Evolutionary conservation across 768 basidiomycete genomes (phyloP), one percentile per base, ranked within the genome.

Genomic region (Postia placenta): DNA sequence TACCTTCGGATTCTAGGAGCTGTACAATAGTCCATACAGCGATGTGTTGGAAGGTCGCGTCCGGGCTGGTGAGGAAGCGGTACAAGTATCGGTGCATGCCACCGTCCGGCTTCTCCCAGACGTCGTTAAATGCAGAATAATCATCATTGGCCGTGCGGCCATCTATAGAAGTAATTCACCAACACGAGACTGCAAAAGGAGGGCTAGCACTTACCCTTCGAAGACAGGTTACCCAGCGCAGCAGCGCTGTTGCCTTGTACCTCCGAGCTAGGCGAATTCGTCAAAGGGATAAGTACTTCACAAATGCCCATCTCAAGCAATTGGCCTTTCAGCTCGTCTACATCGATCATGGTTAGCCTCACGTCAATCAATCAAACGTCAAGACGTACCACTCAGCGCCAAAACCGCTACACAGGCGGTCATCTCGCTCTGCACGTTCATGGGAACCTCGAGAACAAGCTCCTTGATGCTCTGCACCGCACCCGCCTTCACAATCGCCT

Each of bases 1-100:
- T 56, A 89, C 87, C 90, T 53, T 91, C 89, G n/a, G 95, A 95
- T 65, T 99, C 96, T 23, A 99, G 75, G 19, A 99, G 71, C 63
- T 99, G 96, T 22, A 97, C 94, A 56, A 98, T 94, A 0, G 96
- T 97, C 96, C 96, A 99, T 38, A 99, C 93, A 27, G 96, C 96
- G 54, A 98, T 99, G 63, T 99, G 96, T 66, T 97, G 94, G 85
- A 99, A 99, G 0, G 96, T 99, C 12, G 91, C 86, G 61, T 99
- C 96, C 5, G 87, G 74, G 61, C 90, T 94, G 36, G 82, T 90
- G 58, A 99, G 69, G 81, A 99, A 99, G 39, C 91, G 81, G 63
- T 91, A 86, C 38, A 99, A 75, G 69, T 99, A 99, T 52, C 79
- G 80, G 65, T 97, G 95, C 77, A 99, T 86, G 37, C 96, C 96